A percentile compares a stretch with the other conserved stretches of the same genome.
These are phyloP conservation scores for Myrmaecium sp. DNA, from an alignment of 2,329 filamentous ascomycete species.

Conservation along the genomic window DNA sequence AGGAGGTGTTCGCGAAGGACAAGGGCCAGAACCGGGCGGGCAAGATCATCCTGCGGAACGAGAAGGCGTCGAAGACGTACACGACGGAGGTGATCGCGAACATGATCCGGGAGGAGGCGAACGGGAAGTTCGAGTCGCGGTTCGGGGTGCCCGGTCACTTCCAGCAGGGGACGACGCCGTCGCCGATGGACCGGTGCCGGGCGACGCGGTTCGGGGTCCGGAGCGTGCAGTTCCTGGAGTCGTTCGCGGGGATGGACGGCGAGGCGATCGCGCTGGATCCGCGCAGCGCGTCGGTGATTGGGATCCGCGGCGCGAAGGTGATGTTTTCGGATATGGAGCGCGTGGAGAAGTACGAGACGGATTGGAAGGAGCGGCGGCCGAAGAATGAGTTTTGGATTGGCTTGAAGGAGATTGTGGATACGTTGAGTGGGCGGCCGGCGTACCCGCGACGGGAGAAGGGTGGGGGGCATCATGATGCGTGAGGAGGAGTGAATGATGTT, in stretches of 20 bases:
- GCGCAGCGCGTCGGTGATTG: constrained; percentile 65
- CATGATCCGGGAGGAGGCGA: constrained; percentile 87
- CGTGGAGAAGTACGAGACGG: constrained; percentile 71
- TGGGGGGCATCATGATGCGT: too few relatives aligned
- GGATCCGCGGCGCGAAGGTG: constrained; percentile 77
- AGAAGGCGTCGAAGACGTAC: constrained; percentile 80
- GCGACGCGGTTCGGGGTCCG: constrained; percentile 86
- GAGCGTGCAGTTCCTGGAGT: constrained; percentile 81
- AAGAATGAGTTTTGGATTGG: constrained; percentile 72
- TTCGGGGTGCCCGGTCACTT: constrained; percentile 76
- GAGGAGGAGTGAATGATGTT: too few relatives aligned
- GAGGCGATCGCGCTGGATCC: constrained; percentile 57
- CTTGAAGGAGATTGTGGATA: constrained; percentile 68
- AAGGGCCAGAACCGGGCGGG: constrained; percentile 78
- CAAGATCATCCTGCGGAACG: constrained; percentile 90
- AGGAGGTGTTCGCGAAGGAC: constrained; percentile 70
- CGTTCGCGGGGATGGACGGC: constrained; percentile 46
- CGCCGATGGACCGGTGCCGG: constrained; percentile 87
- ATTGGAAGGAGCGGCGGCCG: constrained; percentile 82
- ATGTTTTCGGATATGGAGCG: constrained; percentile 70
- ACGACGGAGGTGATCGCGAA: constrained; percentile 84
- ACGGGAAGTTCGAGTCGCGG: constrained; percentile 80
- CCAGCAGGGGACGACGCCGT: constrained; percentile 84
- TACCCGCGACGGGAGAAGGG: too few relatives aligned
- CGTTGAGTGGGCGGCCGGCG: constrained; percentile 58